phyloP scores from a whole-genome alignment of 208 protist species.

The Blastocrithidia nonstop region DNA sequence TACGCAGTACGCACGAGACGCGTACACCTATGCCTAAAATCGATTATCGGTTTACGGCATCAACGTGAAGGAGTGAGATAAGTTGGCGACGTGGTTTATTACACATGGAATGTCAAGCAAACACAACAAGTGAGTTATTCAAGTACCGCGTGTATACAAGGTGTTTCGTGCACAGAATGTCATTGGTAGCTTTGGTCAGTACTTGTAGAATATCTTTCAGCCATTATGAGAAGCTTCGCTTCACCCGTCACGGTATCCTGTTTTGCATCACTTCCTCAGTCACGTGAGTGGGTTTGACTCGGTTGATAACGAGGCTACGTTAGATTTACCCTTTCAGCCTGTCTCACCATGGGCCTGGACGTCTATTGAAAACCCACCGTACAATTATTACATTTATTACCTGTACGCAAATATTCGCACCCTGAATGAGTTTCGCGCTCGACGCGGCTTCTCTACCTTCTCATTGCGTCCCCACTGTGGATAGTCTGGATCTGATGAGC shows the following conservation, averaged over 20 bases:
- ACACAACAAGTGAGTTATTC: slow-evolving; percentile 97
- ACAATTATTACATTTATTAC: slow-evolving; percentile 98
- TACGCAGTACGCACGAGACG: slow-evolving; percentile 88
- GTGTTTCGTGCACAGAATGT: slow-evolving; percentile 82
- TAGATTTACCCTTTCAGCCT: slow-evolving; percentile 73
- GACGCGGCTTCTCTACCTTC: slow-evolving; percentile 89
- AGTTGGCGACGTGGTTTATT: slow-evolving; percentile 91
- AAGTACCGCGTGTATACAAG: slow-evolving; percentile 93
- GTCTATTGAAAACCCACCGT: slow-evolving; percentile 94
- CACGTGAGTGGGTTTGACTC: slow-evolving; percentile 96
- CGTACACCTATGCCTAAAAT: slow-evolving; percentile 92
- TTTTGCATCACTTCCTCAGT: slow-evolving; percentile 93
- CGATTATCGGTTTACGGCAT: slow-evolving; percentile 88
- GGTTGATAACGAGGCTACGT: slow-evolving; percentile 97
- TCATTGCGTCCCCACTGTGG: slow-evolving; percentile 96
- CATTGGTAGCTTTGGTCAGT: slow-evolving; percentile 91
- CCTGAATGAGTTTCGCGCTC: slow-evolving; percentile 92
- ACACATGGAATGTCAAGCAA: slow-evolving; percentile 90
- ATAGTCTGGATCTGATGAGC: slow-evolving; percentile 87
- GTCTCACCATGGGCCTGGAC: slow-evolving; percentile 90
- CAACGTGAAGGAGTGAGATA: slow-evolving; percentile 90
- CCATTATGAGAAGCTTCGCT: slow-evolving; percentile 97
- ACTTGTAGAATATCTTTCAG: slow-evolving; percentile 96
- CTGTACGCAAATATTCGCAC: slow-evolving; percentile 97
- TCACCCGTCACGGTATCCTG: slow-evolving; percentile 90